Percentiles rank a stretch among this genome's conserved stretches.
Conservation (phyloP, 2,329 filamentous ascomycete species). For the Aureobasidium sp. region DNA sequence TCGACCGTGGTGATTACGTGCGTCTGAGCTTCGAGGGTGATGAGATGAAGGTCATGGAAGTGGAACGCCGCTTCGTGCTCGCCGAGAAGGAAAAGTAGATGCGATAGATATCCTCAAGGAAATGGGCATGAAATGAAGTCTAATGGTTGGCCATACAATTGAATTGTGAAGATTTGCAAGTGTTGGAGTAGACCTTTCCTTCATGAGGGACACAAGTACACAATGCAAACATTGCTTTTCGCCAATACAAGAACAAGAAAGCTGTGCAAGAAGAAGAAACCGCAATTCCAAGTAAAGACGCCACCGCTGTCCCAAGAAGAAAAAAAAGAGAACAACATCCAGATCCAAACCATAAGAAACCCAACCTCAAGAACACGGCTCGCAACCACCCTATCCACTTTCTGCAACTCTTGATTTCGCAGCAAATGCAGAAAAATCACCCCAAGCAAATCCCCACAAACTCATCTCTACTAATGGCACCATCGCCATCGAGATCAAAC, state of each 20-base stretch:
- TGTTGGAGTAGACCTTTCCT: too few relatives aligned
- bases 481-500: constrained; percentile 90
- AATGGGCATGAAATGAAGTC: too few relatives aligned
- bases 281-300: background rate
- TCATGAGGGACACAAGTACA: too few relatives aligned
- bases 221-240: background rate
- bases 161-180: too few relatives aligned
- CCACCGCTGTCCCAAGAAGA: background rate
- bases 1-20: constrained; percentile 30
- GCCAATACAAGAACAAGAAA: background rate
- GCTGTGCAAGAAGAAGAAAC: background rate
- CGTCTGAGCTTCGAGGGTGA: constrained; percentile 43
- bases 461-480: constrained; percentile 59
- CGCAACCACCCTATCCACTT: background rate
- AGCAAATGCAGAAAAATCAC: background rate
- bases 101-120: too few relatives aligned
- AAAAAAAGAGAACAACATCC: background rate
- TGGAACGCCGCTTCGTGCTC: constrained; percentile 46
- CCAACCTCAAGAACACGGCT: background rate
- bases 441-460: constrained; percentile 61
- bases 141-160: too few relatives aligned
- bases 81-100: constrained; percentile 24
- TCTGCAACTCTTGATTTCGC: background rate
- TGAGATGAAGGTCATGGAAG: constrained; percentile 38
- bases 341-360: background rate